A percentile compares a stretch with the other conserved stretches of the same genome.
These are phyloP conservation scores for Maudiozyma barnettii DNA, from an alignment of 805 yeast genomes.

Conservation along the genomic window DNA sequence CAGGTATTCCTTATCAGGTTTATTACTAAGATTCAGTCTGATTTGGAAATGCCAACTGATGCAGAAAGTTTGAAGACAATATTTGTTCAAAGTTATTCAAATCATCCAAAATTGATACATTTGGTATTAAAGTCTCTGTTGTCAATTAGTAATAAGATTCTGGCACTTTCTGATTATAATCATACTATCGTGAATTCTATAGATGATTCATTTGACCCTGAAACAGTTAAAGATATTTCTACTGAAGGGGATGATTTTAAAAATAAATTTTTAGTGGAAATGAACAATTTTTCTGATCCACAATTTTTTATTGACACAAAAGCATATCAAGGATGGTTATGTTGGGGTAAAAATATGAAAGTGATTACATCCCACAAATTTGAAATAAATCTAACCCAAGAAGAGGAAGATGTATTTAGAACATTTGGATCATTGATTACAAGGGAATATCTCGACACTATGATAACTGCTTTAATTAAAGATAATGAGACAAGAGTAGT, in stretches of 20 bases:
- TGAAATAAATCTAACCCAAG: constrained; percentile 28
- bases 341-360: constrained; percentile 54
- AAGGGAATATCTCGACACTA: constrained; percentile 47
- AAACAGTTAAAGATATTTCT: constrained; percentile 35
- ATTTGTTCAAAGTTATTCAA: constrained; percentile 40
- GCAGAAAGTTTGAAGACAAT: constrained; percentile 36
- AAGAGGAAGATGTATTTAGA: constrained; percentile 36
- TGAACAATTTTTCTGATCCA: constrained; percentile 40
- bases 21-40: constrained; percentile 44
- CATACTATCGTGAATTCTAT: constrained; percentile 40
- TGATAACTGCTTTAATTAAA: constrained; percentile 45
- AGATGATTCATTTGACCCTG: constrained; percentile 34
- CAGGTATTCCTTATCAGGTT: constrained; percentile 40
- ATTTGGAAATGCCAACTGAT: constrained; percentile 39
- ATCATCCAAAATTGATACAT: constrained; percentile 60
- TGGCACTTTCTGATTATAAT: constrained; percentile 36
- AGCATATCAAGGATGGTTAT: constrained; percentile 55
- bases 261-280: constrained; percentile 40
- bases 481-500: constrained; percentile 62
- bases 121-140: constrained; percentile 52
- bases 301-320: constrained; percentile 49
- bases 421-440: constrained; percentile 38
- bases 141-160: constrained; percentile 39
- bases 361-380: constrained; percentile 31
- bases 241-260: constrained; percentile 35